Conservation (phyloP, 768 basidiomycete genomes). For the Epithele typhae region DNA sequence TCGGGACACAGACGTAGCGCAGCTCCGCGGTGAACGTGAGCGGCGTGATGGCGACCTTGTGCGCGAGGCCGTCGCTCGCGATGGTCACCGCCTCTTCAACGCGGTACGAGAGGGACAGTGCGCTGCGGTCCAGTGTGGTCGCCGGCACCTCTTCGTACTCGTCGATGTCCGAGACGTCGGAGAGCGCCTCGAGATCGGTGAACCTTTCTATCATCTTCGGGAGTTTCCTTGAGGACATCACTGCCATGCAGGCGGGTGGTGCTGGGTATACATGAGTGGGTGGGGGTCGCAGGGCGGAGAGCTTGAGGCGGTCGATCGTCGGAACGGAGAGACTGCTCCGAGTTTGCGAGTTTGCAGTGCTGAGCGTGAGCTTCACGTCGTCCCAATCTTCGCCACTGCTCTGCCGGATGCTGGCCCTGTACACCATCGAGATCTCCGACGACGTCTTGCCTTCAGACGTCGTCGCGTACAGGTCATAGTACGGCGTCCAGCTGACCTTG, state of each 20-base stretch:
- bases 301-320: neutral
- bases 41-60: constrained; percentile 49
- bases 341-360: constrained; percentile 43
- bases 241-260: neutral
- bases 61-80: constrained; percentile 49
- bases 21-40: constrained; percentile 43
- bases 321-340: constrained; percentile 18
- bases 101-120: constrained; percentile 46
- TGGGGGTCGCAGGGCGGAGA: neutral
- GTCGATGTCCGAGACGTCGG: neutral
- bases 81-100: constrained; percentile 48
- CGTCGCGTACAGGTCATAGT: constrained; percentile 57
- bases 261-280: neutral
- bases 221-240: too few species aligned
- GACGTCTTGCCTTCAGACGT: constrained; percentile 39
- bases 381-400: constrained; percentile 61
- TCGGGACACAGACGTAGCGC: constrained; percentile 47
- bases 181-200: too few species aligned
- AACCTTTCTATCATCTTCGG: neutral
- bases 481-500: constrained; percentile 48
- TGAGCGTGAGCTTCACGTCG: constrained; percentile 45
- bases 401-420: constrained; percentile 50
- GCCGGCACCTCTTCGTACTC: neutral
- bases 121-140: constrained; percentile 34
- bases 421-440: constrained; percentile 44